Conservation (phyloP, 2,329 filamentous ascomycete genomes). For the Ceratocystis ficicola region DNA sequence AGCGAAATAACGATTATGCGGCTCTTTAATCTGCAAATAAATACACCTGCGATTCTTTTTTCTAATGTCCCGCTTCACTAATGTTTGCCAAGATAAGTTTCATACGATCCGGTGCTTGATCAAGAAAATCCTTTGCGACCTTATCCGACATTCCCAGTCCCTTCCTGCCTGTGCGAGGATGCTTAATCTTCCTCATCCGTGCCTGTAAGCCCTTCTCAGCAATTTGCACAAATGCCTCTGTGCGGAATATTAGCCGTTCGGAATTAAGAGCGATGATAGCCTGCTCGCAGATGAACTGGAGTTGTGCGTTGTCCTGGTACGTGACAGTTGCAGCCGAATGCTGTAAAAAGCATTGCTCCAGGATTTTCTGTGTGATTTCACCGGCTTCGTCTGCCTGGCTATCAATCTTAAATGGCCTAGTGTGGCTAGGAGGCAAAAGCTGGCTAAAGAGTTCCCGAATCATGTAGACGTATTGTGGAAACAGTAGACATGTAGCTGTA, state of each 20-base stretch:
- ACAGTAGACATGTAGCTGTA: conserved; percentile 28
- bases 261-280: conserved; percentile 14
- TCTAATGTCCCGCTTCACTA: background rate
- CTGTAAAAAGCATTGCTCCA: conserved; percentile 50
- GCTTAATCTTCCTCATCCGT: conserved; percentile 34
- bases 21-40: too few species aligned
- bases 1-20: background rate
- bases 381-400: conserved; percentile 30
- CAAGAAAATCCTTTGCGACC: conserved; percentile 35
- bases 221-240: background rate
- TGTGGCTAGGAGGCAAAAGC: conserved; percentile 33
- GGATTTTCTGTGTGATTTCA: conserved; percentile 35
- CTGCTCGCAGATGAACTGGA: conserved; percentile 54
- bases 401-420: conserved; percentile 34
- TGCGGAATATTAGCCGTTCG: background rate
- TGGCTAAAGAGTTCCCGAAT: conserved; percentile 36
- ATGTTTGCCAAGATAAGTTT: conserved; percentile 17
- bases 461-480: conserved; percentile 35
- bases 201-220: conserved; percentile 15
- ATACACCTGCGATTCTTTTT: too few species aligned
- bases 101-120: conserved; percentile 36
- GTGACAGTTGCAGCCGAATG: conserved; percentile 50
- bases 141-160: conserved; percentile 30
- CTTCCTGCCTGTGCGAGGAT: conserved; percentile 30
- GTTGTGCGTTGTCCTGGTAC: conserved; percentile 57